Base-by-base conservation (phyloP, 257 asterid genomes). In the Ligustrum vulgare region DNA sequence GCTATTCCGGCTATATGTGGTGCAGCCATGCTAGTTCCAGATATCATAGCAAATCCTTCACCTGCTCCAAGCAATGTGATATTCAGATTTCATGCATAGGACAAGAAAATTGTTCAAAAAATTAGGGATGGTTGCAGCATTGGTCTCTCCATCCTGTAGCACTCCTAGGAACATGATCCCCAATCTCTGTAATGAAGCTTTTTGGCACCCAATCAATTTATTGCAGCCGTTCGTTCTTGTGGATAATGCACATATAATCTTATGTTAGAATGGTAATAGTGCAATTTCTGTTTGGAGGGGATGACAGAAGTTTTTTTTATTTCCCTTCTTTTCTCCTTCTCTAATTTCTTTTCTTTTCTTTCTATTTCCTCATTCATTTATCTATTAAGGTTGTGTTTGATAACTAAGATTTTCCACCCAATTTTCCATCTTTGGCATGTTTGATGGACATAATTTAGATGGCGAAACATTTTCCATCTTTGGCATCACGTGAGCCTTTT, bases 21-120 rank as follows among this genome's bases (percentile, higher is more conserved):
- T 5, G 97, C 91, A 51, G 97, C 97, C 97, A 91, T 91, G 90
- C 97, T 91, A 20, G 97, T 91, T 66, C 97, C 97, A 9, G 97
- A 91, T 79, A 91, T 85, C 94, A 91, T 81, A 2, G 97, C 97
- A 75, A 91, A 91, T 36, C 92, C 92, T 82, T 91, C 97, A 74
- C 97, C 97, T 91, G 92, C 43, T 79, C 77, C 82, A 67, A 76
- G 43, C 68, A 72, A 83, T 11, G n/a, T 60, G 67, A 60, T 58
- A 58, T 2, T 58, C 33, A 58, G 66, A 6, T 10, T 10, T 20
- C 34, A n/a, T n/a, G 63, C 63, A 22, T 20, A 22, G 33, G 25
- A 20, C 13, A 8, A 20, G 66, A 58, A 22, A 22, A 58, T 58
- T 58, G 13, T 7, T 54, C 63, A n/a, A 54, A 16, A 51, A 16